phyloP scores from a whole-genome alignment of 371 early-diverging fungal species.

The Apophysomyces sp. region DNA sequence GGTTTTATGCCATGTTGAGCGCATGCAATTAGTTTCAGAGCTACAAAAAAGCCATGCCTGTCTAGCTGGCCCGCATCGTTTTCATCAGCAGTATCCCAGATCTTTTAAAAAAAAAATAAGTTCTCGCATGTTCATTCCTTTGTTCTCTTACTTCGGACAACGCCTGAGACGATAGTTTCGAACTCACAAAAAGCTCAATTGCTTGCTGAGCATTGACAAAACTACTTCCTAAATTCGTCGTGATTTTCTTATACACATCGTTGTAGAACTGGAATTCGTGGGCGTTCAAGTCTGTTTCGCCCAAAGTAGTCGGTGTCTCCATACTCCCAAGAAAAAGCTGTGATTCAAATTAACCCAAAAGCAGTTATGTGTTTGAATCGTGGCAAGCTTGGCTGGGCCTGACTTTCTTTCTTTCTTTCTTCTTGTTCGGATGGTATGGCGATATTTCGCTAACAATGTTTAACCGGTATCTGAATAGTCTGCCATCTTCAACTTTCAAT shows the following conservation, averaged over 20 bases:
- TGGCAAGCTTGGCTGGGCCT: too few relatives aligned
- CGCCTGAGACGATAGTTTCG: background rate
- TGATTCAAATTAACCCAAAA: background rate
- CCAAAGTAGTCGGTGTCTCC: background rate
- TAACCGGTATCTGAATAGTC: conserved; percentile 38
- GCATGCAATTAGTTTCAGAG: conserved; percentile 86
- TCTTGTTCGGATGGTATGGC: background rate
- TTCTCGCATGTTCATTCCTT: background rate
- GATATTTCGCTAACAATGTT: background rate
- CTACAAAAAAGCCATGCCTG: conserved; percentile 71
- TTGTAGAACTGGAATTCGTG: conserved; percentile 69
- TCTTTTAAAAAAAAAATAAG: conserved; percentile 33
- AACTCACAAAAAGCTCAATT: background rate
- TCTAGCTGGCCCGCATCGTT: conserved; percentile 78
- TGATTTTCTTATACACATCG: conserved; percentile 64
- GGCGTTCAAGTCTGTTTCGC: conserved; percentile 42
- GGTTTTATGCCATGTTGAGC: conserved; percentile 69
- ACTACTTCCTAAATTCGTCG: background rate
- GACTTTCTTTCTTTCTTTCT: too few relatives aligned
- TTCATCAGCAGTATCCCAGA: conserved; percentile 82
- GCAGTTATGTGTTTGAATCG: too few relatives aligned
- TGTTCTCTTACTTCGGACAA: conserved; percentile 61
- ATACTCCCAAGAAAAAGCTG: background rate
- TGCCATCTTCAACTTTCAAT: conserved; percentile 81
- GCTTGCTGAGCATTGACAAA: background rate